phyloP scores from a whole-genome alignment of 495 filamentous ascomycete genomes.

The Trichocladium antarcticum region DNA sequence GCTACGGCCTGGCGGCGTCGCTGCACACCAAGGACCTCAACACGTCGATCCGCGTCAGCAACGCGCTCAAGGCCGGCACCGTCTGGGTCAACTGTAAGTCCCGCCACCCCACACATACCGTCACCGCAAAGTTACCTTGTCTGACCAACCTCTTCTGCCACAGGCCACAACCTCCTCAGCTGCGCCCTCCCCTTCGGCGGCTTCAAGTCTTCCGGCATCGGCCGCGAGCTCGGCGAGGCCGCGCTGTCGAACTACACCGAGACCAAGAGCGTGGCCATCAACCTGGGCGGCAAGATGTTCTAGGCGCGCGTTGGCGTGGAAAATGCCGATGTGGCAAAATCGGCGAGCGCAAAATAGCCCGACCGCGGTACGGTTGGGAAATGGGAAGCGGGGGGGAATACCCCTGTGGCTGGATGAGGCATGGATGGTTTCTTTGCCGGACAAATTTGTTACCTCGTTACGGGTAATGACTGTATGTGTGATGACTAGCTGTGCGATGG shows the following conservation, averaged over 20 bases:
- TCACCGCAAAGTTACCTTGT: background rate
- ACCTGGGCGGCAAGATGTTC: conserved; percentile 16
- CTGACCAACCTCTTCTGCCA: background rate
- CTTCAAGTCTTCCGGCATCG: conserved; percentile 87
- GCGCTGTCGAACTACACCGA: conserved; percentile 90
- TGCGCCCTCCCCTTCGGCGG: conserved; percentile 75
- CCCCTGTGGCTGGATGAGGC: background rate
- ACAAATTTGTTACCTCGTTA: background rate
- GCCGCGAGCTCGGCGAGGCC: conserved; percentile 88
- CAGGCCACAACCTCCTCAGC: conserved; percentile 60
- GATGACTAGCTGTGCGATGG: background rate
- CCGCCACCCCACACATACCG: conserved; percentile 1
- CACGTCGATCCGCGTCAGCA: conserved; percentile 81
- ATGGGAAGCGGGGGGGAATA: too few species aligned
- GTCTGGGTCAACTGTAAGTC: conserved; percentile 87
- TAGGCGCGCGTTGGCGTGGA: background rate
- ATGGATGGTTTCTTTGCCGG: background rate
- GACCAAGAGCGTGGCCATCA: conserved; percentile 48
- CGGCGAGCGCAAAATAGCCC: too few species aligned
- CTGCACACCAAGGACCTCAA: conserved; percentile 91
- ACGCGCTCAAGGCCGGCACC: conserved; percentile 73
- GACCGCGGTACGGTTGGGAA: too few species aligned
- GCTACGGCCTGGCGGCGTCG: conserved; percentile 80
- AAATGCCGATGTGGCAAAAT: too few species aligned
- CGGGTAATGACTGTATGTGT: conserved; percentile 5